Base-by-base conservation (phyloP, 2,329 filamentous ascomycete genomes). In the Triangularia setosa region DNA sequence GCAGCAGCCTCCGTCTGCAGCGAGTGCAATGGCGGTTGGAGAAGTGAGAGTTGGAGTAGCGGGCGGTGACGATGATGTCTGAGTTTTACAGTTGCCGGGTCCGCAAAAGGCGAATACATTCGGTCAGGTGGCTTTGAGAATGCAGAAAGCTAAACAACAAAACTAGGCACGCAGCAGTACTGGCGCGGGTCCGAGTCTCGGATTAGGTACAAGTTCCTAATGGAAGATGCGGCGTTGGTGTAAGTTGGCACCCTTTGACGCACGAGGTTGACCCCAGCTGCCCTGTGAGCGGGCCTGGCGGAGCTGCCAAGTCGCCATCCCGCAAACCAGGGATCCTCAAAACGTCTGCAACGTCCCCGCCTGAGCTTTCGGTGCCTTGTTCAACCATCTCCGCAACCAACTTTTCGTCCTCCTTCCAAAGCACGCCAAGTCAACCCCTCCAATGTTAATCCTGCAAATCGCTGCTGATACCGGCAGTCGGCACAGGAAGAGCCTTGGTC, bases 1-100 rank as follows among this genome's bases (percentile, higher is more conserved):
- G 84, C 85, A 88, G 87, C 88, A 91, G 88, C 89, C 84, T 88
- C 85, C 80, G 78, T 82, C 84, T 80, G 83, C 83, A 79, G 72
- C 74, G 57, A 60, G 59, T 68, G 63, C 60, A 54, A 54, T 27
- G 61, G 66, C 54, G 52, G 48, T 61, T 53, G 30, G 40, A 61
- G 24, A 35, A 33, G 30, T 8, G 59, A n/a, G 21, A n/a, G 16
- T 61, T 35, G 24, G 24, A 25, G 4, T 28, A 28, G 27, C 27
- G 9, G 27, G 27, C 27, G 27, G 27, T 28, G 27, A 28, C 9
- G 27, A n/a, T 28, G 35, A 28, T 30, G 23, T 60, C 25, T 60
- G 44, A n/a, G 60, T 55, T 52, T 57, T 30, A 60, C 24, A 59
- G 55, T 63, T 63, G 64, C 60, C 60, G 68, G 64, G 54, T 69